Base-by-base conservation (phyloP, 2,329 filamentous ascomycete species). In the Alternaria solani region DNA sequence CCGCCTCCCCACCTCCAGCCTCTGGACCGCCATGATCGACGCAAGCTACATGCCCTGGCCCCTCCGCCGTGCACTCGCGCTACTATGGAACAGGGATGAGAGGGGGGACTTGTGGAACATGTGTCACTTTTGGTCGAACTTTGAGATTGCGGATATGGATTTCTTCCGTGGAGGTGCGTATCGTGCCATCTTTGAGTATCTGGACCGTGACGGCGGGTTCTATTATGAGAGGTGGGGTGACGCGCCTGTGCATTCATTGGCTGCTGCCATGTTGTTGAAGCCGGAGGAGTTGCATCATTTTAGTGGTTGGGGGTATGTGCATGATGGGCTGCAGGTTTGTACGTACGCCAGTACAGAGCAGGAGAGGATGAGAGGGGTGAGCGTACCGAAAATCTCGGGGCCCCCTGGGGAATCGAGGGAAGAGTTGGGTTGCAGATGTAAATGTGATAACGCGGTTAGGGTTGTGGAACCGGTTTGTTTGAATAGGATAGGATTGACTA, bases 111-210 rank as follows among this genome's bases (percentile, higher is more conserved):
- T 93, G 41, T 98, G 96, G 83, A 96, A 92, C 32, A 97, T 94
- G 14, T 98, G 94, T 78, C 94, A 98, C 79, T 97, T 97, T 83
- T 98, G 94, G 94, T 94, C 89, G 72, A 98, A 98, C 79, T 98
- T 98, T 70, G 94, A 98, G 80, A 94, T 98, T 72, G 94, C 87
- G 43, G 92, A 97, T 78, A 88, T 98, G 87, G 87, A 87, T 63
- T 96, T 97, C 79, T 98, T 93, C 89, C 85, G 94, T 51, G 91
- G 92, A 71, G 86, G 92, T 75, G 85, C 87, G 34, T 97, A 98
- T 76, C 91, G 96, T 75, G 92, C 94, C 64, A 96, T 97, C 78
- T 98, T 98, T 76, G 89, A 94, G 74, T 92, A 96, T 77, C 85
- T 98, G 26, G 66, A 68, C 34, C 36, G 54, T 3, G 61, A 63